Evolutionary conservation across 352 stramenopile species (phyloP).

Genomic region (Halophytophthora polymorphica): DNA sequence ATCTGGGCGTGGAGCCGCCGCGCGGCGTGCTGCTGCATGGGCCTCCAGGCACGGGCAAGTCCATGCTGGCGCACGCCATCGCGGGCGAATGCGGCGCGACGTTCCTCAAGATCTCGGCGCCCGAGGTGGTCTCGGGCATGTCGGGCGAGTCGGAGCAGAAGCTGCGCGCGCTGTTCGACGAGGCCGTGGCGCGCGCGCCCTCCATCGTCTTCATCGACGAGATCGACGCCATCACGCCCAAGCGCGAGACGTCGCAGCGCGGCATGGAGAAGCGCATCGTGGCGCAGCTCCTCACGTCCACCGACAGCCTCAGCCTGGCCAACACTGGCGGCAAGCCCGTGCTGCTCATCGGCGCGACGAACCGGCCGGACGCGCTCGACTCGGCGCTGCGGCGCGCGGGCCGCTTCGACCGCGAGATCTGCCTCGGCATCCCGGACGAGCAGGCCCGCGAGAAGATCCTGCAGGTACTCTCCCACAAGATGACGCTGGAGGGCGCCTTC

Average conservation of each 20-base stretch:
- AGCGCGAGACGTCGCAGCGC: constrained; percentile 90
- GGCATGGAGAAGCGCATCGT: constrained; percentile 98
- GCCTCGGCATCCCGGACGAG: constrained; percentile 96
- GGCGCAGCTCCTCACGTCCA: constrained; percentile 92
- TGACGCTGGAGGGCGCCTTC: constrained; percentile 93
- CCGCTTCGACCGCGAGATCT: constrained; percentile 98
- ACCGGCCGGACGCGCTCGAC: constrained; percentile 96
- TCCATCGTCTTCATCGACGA: constrained; percentile 99
- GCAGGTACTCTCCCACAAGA: constrained; percentile 90
- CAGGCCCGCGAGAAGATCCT: constrained; percentile 94
- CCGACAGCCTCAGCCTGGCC: constrained; percentile 88
- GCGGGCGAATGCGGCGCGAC: constrained; percentile 89
- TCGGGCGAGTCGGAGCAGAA: constrained; percentile 89
- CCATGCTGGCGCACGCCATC: constrained; percentile 92
- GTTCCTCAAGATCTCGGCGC: constrained; percentile 86
- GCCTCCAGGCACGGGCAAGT: constrained; percentile 93
- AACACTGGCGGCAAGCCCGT: constrained; percentile 91
- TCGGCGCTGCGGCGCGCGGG: constrained; percentile 94
- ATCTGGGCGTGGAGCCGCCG: constrained; percentile 91
- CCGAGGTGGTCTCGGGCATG: constrained; percentile 95
- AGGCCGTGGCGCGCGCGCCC: constrained; percentile 92
- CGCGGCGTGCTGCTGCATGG: constrained; percentile 91
- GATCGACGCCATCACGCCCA: constrained; percentile 96
- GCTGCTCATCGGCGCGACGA: constrained; percentile 97
- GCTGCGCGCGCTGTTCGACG: constrained; percentile 92